phyloP scores from a whole-genome alignment of 2,329 filamentous ascomycete genomes.

The Sporothrix protearum region DNA sequence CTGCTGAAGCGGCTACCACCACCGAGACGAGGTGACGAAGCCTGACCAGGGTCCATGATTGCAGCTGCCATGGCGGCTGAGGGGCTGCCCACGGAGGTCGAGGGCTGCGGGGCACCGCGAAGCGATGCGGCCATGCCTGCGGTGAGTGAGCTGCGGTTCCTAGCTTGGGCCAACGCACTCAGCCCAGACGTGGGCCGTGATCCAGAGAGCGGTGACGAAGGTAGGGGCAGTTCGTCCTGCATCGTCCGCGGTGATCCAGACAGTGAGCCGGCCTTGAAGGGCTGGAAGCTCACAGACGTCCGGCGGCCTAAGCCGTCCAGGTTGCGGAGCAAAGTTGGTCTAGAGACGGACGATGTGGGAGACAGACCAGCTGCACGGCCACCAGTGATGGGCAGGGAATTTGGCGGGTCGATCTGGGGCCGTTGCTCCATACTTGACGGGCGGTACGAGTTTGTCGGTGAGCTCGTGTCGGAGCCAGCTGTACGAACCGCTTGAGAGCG shows the following conservation, averaged over 20 bases:
- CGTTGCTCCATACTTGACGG: conserved; percentile 44
- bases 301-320: conserved; percentile 60
- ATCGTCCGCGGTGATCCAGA: conserved; percentile 71
- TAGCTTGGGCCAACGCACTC: conserved; percentile 53
- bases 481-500: conserved; percentile 68
- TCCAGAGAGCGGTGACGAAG: conserved; percentile 49
- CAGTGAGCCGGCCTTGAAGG: conserved; percentile 94
- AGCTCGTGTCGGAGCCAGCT: conserved; percentile 60
- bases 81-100: conserved; percentile 33
- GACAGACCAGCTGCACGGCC: conserved; percentile 12
- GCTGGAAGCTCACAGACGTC: conserved; percentile 85
- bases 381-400: conserved; percentile 52
- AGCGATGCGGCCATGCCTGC: conserved; percentile 72
- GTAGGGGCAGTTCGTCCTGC: conserved; percentile 49
- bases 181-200: conserved; percentile 50
- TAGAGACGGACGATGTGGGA: conserved; percentile 28
- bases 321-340: conserved; percentile 40
- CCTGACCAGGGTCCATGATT: conserved; percentile 57
- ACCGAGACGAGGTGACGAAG: conserved; percentile 69
- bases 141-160: conserved; percentile 69
- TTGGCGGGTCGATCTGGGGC: conserved; percentile 39
- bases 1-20: conserved; percentile 80
- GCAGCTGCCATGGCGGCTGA: conserved; percentile 1
- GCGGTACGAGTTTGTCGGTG: conserved; percentile 49
- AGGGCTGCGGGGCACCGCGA: conserved; percentile 60